phyloP scores from a whole-genome alignment of 179 eudicot species.

The Silene noctiflora region DNA sequence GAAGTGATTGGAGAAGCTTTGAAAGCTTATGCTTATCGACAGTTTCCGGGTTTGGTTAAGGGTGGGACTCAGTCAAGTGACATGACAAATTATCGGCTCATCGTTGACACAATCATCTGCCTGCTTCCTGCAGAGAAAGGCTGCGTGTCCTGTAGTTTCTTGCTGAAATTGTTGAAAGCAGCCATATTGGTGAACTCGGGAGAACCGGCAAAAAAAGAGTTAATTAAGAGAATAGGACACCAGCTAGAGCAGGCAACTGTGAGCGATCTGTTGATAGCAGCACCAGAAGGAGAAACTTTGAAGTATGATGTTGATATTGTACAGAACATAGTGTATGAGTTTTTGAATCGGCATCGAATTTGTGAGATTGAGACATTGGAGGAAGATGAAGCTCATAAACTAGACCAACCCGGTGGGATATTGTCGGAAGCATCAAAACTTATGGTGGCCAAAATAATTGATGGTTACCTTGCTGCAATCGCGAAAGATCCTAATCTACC shows the following conservation, averaged over 20 bases:
- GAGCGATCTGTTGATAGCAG: conserved; percentile 61
- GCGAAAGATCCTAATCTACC: conserved; percentile 79
- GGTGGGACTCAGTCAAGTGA: conserved; percentile 45
- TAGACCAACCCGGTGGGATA: conserved; percentile 47
- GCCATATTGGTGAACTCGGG: conserved; percentile 49
- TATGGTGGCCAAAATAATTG: conserved; percentile 88
- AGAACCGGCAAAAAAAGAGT: conserved; percentile 47
- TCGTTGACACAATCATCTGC: conserved; percentile 53
- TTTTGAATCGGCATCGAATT: conserved; percentile 47
- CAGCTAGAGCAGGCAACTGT: conserved; percentile 85
- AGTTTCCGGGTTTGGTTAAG: conserved; percentile 61
- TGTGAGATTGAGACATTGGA: conserved; percentile 39
- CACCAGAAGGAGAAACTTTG: conserved; percentile 48
- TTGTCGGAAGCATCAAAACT: conserved; percentile 87
- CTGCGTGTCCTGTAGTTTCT: conserved; percentile 70
- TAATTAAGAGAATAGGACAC: conserved; percentile 65
- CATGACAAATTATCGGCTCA: conserved; percentile 32
- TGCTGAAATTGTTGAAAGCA: conserved; percentile 72
- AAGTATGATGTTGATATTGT: conserved; percentile 63
- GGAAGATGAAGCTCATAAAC: conserved; percentile 40
- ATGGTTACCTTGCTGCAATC: conserved; percentile 75
- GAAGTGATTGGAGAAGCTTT: conserved; percentile 89
- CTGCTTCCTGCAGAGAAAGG: conserved; percentile 81
- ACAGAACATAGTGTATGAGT: conserved; percentile 57
- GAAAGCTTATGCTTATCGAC: conserved; percentile 66